phyloP scores from a whole-genome alignment of 257 asterid genomes.

The Echites panduratus region DNA sequence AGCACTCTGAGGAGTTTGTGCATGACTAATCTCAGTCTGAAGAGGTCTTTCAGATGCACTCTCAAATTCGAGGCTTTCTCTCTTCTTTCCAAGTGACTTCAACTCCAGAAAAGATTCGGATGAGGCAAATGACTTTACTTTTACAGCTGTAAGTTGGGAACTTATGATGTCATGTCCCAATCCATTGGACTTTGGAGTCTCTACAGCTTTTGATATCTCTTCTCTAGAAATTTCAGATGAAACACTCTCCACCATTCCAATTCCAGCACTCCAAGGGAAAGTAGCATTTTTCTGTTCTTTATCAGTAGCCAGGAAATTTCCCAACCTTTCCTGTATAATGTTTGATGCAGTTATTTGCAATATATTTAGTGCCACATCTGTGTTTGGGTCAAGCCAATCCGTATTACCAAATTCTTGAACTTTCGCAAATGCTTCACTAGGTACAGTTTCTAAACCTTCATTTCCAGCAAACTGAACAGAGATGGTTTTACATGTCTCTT shows the following conservation, averaged over 20 bases:
- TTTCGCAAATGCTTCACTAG: constrained; percentile 13
- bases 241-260: neutral
- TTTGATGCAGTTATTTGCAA: constrained; percentile 7
- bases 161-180: constrained; percentile 15
- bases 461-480: constrained; percentile 5
- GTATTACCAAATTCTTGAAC: constrained; percentile 12
- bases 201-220: neutral
- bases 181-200: constrained; percentile 6
- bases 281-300: constrained; percentile 2
- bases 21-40: constrained; percentile 37
- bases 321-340: constrained; percentile 4
- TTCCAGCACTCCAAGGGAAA: neutral
- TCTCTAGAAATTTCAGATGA: constrained; percentile 5
- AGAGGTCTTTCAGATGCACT: constrained; percentile 31
- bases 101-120: neutral
- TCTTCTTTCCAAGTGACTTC: constrained; percentile 13
- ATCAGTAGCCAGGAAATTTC: neutral
- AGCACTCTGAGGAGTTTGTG: constrained; percentile 21
- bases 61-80: constrained; percentile 23
- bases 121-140: neutral
- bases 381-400: constrained; percentile 6
- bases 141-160: constrained; percentile 4
- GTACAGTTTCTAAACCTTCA: constrained; percentile 10
- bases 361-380: constrained; percentile 4
- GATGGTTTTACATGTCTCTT: constrained; percentile 9